Conservation (phyloP, 2,329 filamentous ascomycete genomes). For the Alternaria alternata region DNA sequence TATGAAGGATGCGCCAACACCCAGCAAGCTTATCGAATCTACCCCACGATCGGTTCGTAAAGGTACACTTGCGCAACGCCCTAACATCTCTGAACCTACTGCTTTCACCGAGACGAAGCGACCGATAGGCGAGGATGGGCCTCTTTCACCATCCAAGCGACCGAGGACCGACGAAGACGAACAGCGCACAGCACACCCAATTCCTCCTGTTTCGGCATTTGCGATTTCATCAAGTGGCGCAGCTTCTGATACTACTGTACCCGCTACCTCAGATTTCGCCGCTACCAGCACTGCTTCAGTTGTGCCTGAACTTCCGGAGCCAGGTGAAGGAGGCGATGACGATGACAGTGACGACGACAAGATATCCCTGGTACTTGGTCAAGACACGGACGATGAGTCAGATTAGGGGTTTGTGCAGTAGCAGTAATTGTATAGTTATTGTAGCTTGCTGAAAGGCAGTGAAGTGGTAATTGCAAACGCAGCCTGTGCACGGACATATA, state of each 20-base stretch:
- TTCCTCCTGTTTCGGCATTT: constrained; percentile 8
- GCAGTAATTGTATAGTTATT: background rate
- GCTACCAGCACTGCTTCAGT: constrained; percentile 25
- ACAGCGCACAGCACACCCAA: constrained; percentile 7
- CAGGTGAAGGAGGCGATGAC: constrained; percentile 22
- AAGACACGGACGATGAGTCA: constrained; percentile 48
- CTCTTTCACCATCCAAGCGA: constrained; percentile 42
- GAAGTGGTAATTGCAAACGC: constrained; percentile 16
- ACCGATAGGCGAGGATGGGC: constrained; percentile 28
- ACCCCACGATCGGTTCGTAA: background rate
- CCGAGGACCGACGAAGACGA: constrained; percentile 28
- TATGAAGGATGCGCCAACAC: constrained; percentile 21
- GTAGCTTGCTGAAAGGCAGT: constrained; percentile 1
- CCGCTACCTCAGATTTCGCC: constrained; percentile 27
- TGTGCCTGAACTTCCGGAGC: constrained; percentile 25
- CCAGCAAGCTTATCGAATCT: background rate
- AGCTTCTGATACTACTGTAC: background rate
- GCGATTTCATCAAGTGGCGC: background rate
- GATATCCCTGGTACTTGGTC: constrained; percentile 44
- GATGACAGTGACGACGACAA: constrained; percentile 39
- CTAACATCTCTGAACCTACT: background rate
- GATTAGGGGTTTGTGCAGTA: constrained; percentile 21
- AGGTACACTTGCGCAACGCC: background rate
- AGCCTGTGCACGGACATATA: constrained; percentile 10
- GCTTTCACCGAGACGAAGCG: constrained; percentile 31